Conservation (phyloP, 2,329 filamentous ascomycete species). For the Phyllosticta citrichinensis region DNA sequence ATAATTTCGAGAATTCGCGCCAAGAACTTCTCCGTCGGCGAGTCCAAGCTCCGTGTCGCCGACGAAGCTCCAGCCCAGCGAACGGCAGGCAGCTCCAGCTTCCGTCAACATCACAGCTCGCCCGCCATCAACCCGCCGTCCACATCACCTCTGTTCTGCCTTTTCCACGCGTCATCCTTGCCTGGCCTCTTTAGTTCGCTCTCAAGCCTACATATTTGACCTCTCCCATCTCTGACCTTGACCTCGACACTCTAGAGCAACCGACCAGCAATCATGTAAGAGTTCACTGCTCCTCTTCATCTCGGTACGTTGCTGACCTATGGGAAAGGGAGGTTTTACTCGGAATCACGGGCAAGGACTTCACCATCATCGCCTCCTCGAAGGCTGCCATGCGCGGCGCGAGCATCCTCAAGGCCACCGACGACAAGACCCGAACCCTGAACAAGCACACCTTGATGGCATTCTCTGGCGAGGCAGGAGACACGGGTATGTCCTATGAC, state of each 20-base stretch:
- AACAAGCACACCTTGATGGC: constrained; percentile 95
- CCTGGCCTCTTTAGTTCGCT: not conserved
- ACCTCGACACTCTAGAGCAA: not conserved
- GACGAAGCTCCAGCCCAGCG: constrained; percentile 1
- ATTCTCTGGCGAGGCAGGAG: constrained; percentile 90
- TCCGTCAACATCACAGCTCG: constrained; percentile 8
- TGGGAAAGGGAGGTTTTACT: constrained; percentile 84
- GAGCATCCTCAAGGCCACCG: constrained; percentile 85
- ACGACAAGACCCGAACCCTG: constrained; percentile 90
- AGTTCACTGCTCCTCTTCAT: not conserved
- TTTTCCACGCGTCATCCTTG: not conserved
- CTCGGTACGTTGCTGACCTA: not conserved
- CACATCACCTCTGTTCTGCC: not conserved
- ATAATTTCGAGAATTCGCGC: constrained; percentile 11
- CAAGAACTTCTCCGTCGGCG: constrained; percentile 6
- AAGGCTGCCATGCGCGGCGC: constrained; percentile 98
- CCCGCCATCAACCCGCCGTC: not conserved
- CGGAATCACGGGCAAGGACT: constrained; percentile 98
- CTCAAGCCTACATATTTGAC: not conserved
- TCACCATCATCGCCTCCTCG: constrained; percentile 92
- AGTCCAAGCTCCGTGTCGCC: constrained; percentile 8
- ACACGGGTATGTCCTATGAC: constrained; percentile 57
- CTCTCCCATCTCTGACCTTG: not conserved
- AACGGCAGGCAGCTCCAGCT: constrained; percentile 9
- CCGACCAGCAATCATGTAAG: constrained; percentile 9